Conservation (phyloP, 345 rosid species). For the Syzygium aqueum region DNA sequence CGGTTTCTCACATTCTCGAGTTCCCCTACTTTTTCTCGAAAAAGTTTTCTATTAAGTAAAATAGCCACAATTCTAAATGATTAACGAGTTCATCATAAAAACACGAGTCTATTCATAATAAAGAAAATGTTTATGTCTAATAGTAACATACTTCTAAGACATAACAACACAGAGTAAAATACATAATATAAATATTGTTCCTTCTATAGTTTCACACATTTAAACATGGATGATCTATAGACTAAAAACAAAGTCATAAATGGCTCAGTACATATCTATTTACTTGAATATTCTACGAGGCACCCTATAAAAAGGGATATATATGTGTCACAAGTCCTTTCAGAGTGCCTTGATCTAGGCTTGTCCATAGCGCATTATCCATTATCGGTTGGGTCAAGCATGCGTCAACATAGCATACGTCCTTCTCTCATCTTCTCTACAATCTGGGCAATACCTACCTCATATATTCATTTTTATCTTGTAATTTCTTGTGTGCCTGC, state of each 20-base stretch:
- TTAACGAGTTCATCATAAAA: neutral
- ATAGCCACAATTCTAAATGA: neutral
- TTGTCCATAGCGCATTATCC: neutral
- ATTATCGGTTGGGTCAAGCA: neutral
- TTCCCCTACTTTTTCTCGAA: neutral
- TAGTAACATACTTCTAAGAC: neutral
- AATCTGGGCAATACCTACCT: too few species aligned
- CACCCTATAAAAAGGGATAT: neutral
- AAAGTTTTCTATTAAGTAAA: neutral
- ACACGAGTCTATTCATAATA: neutral
- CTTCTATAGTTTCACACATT: neutral
- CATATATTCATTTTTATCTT: too few species aligned
- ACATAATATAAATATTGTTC: neutral
- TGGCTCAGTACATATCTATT: neutral
- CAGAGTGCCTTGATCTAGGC: neutral
- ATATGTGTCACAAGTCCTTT: neutral
- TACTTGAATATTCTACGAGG: neutral
- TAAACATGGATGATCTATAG: neutral
- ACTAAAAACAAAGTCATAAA: neutral
- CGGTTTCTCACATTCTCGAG: accelerated
- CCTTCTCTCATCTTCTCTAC: too few species aligned
- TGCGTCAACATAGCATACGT: neutral
- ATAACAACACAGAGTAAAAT: neutral
- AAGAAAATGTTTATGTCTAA: neutral
- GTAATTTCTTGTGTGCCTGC: too few species aligned